Evolutionary conservation across 2,329 filamentous ascomycete species (phyloP).

Genomic region (Cordyceps fumosorosea): DNA sequence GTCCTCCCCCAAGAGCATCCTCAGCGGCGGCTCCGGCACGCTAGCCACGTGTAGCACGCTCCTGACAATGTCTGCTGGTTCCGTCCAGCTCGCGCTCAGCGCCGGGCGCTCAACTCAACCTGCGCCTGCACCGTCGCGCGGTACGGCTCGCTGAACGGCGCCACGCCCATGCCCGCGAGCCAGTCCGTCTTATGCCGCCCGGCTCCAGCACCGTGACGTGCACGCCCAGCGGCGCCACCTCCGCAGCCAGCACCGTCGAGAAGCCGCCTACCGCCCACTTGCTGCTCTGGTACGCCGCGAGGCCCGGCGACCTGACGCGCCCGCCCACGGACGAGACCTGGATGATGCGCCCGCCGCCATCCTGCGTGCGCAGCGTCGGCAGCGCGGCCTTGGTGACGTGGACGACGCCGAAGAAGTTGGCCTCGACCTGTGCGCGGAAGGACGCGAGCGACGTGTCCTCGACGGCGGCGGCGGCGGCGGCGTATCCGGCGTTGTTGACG

Average conservation of each 20-base stretch:
- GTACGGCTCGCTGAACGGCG: constrained; percentile 28
- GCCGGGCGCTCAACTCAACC: not conserved
- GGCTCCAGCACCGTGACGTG: constrained; percentile 34
- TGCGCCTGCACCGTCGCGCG: constrained; percentile 27
- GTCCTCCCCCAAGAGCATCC: constrained; percentile 26
- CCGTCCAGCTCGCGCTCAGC: not conserved
- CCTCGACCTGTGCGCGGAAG: constrained; percentile 47
- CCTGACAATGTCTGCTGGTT: not conserved
- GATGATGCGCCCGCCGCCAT: constrained; percentile 26
- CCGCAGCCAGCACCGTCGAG: constrained; percentile 28
- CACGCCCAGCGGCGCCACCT: constrained; percentile 31
- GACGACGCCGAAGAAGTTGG: constrained; percentile 53
- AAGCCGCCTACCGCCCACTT: constrained; percentile 36
- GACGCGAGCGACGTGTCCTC: constrained; percentile 44
- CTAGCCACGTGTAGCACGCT: constrained; percentile 2
- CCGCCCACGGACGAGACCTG: constrained; percentile 35
- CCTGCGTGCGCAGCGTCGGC: constrained; percentile 26
- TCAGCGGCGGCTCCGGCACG: constrained; percentile 20
- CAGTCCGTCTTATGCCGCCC: constrained; percentile 36
- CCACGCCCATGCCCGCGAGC: constrained; percentile 25
- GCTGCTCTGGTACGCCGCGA: constrained; percentile 30
- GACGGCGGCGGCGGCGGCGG: constrained; percentile 41
- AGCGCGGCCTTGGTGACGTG: constrained; percentile 41
- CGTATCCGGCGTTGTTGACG: constrained; percentile 56
- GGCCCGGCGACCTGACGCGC: constrained; percentile 26